Conservation (phyloP, 108 stramenopile genomes). For the Pelagomonas calceolata region DNA sequence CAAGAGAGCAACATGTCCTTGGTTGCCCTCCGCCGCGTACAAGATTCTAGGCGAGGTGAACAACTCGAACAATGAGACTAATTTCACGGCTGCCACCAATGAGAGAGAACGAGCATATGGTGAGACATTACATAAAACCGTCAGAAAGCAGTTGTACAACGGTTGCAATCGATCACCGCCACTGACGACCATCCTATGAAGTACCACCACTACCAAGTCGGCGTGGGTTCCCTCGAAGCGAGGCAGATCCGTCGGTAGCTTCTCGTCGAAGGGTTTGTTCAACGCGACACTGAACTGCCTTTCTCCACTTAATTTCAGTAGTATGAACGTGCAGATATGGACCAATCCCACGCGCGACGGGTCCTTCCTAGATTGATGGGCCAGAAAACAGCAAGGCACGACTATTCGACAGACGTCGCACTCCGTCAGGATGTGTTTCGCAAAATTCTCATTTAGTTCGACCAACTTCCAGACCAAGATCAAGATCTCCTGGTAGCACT, state of each 20-base stretch:
- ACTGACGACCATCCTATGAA: constrained; percentile 86
- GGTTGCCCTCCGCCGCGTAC: constrained; percentile 62
- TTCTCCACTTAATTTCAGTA: constrained; percentile 86
- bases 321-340: constrained; percentile 88
- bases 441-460: constrained; percentile 83
- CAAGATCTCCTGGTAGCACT: constrained; percentile 85
- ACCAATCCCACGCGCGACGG: constrained; percentile 74
- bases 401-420: constrained; percentile 68
- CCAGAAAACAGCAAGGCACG: constrained; percentile 81
- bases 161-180: constrained; percentile 71
- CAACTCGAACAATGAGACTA: constrained; percentile 86
- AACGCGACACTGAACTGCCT: constrained; percentile 83
- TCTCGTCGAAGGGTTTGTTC: constrained; percentile 71
- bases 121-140: constrained; percentile 84
- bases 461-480: constrained; percentile 92
- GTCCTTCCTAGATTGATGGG: constrained; percentile 78
- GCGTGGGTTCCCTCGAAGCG: constrained; percentile 78
- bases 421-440: constrained; percentile 65
- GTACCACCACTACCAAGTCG: constrained; percentile 79
- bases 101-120: constrained; percentile 78
- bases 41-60: constrained; percentile 79
- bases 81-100: constrained; percentile 69
- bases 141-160: constrained; percentile 88
- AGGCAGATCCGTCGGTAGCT: constrained; percentile 69
- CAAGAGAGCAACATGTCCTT: constrained; percentile 72